Percentiles rank a stretch among this genome's conserved stretches.
Conservation (phyloP, 441 rosid species). For the Populus tomentosa region DNA sequence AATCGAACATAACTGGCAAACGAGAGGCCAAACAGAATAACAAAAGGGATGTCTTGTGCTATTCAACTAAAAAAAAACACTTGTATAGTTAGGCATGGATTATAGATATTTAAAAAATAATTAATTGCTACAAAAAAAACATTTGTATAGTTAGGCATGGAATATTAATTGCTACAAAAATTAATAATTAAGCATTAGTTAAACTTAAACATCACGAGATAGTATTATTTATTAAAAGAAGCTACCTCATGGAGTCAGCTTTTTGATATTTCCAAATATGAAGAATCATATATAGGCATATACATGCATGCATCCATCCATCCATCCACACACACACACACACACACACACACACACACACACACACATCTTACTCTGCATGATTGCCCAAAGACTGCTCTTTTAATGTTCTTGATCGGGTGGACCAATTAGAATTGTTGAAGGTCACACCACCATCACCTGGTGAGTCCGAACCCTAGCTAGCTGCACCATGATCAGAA, state of each 20-base stretch:
- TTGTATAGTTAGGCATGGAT: too few relatives aligned
- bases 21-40: too few relatives aligned
- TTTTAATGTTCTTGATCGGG: neutral
- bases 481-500: slow-evolving; percentile 1
- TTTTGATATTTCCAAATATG: slow-evolving; percentile 41
- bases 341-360: slow-evolving; percentile 17
- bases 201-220: too few relatives aligned
- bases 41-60: too few relatives aligned
- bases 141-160: too few relatives aligned
- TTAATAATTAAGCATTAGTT: neutral
- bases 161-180: too few relatives aligned
- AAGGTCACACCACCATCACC: neutral
- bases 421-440: neutral
- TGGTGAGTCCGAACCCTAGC: neutral
- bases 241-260: slow-evolving; percentile 51
- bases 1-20: too few relatives aligned
- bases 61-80: too few relatives aligned
- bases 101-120: too few relatives aligned
- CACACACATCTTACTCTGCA: slow-evolving; percentile 34
- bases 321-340: neutral
- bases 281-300: slow-evolving; percentile 8
- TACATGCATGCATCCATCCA: slow-evolving; percentile 37
- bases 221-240: neutral
- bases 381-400: slow-evolving; percentile 26
- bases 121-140: too few relatives aligned